Evolutionary conservation across 495 filamentous ascomycete genomes (phyloP).

Genomic region (Stereocaulon alpinum): DNA sequence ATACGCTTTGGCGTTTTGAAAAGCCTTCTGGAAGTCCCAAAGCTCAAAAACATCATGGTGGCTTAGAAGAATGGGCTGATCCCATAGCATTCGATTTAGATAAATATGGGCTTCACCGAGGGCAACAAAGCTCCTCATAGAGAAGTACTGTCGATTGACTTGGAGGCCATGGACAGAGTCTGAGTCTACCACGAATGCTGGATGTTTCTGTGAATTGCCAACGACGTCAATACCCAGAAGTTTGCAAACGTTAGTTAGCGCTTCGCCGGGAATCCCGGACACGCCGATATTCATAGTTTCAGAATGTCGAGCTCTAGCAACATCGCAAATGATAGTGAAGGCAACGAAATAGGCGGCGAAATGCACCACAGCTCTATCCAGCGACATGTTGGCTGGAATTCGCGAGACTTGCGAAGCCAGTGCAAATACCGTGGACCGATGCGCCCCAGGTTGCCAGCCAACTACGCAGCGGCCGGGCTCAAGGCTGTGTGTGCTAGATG

Average conservation of each 20-base stretch:
- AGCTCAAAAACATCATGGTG: background rate
- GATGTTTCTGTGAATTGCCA: too few species aligned
- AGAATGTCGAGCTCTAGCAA: too few species aligned
- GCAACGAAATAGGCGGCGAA: too few species aligned
- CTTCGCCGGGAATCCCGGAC: too few species aligned
- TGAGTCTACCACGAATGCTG: too few species aligned
- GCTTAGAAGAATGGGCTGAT: too few species aligned
- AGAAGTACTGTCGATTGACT: too few species aligned
- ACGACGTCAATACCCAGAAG: too few species aligned
- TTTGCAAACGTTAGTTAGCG: too few species aligned
- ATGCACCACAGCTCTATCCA: background rate
- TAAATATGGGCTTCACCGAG: background rate
- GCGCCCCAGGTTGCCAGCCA: conserved; percentile 14
- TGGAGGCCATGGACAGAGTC: too few species aligned
- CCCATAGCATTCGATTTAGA: background rate
- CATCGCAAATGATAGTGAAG: too few species aligned
- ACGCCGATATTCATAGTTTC: too few species aligned
- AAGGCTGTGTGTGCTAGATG: background rate
- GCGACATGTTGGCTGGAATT: background rate
- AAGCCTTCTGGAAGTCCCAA: background rate
- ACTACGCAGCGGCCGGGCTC: conserved; percentile 1
- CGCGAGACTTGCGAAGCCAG: background rate
- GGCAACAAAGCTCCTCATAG: background rate
- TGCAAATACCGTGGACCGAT: background rate
- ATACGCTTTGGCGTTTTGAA: background rate